A percentile compares a stretch with the other conserved stretches of the same genome.
These are phyloP conservation scores for Cornus suecica DNA, from an alignment of 148 eudicot genomes.

Conservation along the genomic window DNA sequence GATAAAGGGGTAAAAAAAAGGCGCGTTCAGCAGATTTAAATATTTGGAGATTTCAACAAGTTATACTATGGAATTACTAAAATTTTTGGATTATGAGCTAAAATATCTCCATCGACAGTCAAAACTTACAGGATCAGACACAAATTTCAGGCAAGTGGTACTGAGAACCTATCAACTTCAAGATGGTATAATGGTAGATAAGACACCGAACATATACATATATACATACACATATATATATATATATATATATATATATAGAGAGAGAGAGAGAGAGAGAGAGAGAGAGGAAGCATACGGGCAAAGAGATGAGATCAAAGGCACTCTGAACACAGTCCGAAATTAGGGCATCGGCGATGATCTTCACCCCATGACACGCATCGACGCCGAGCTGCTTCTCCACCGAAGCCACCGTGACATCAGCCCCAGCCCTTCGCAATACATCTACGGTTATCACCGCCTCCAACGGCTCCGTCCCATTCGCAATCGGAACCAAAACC, in stretches of 20 bases:
- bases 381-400: constrained; percentile 71
- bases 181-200: no score
- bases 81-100: no score
- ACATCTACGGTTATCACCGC: constrained; percentile 77
- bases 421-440: constrained; percentile 87
- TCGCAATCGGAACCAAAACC: constrained; percentile 93
- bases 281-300: constrained; percentile 38
- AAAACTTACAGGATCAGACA: not conserved
- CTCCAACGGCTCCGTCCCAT: constrained; percentile 97
- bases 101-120: not conserved
- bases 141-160: not conserved
- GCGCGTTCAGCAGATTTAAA: not conserved
- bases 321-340: constrained; percentile 52
- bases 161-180: not conserved
- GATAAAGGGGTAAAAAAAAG: no score
- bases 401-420: constrained; percentile 91
- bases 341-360: constrained; percentile 79
- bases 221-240: not conserved
- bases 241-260: no score
- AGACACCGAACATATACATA: not conserved
- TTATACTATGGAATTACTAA: not conserved
- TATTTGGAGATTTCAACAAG: no score
- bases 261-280: no score
- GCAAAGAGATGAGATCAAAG: constrained; percentile 87
- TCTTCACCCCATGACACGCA: constrained; percentile 74